Evolutionary conservation across 2,329 filamentous ascomycete species (phyloP).

Genomic region (Sordariomycetes sp.): DNA sequence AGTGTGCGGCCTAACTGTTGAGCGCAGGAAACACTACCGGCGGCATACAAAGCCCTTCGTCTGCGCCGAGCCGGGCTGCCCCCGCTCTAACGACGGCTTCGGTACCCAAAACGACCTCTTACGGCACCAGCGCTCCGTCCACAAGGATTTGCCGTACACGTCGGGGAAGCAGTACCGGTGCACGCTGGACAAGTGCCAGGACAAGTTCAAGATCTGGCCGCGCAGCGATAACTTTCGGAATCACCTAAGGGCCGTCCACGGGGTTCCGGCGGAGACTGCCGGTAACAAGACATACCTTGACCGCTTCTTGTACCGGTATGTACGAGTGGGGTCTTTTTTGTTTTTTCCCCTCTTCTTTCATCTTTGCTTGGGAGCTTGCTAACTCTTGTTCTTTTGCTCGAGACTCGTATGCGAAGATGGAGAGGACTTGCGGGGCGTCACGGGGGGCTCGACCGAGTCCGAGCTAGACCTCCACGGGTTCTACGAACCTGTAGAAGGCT

Average conservation of each 20-base stretch:
- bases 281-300: slow-evolving; percentile 4
- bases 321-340: no score
- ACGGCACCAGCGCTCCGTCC: slow-evolving; percentile 64
- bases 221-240: slow-evolving; percentile 77
- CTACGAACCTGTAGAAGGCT: neutral
- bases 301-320: slow-evolving; percentile 6
- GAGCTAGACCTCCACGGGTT: neutral
- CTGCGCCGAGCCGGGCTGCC: slow-evolving; percentile 47
- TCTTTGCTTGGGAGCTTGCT: neutral
- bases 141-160: slow-evolving; percentile 30
- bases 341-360: no score
- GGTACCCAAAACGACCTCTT: slow-evolving; percentile 69
- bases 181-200: slow-evolving; percentile 38
- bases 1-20: neutral
- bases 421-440: neutral
- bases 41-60: slow-evolving; percentile 55
- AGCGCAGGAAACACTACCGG: slow-evolving; percentile 56
- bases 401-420: neutral
- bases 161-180: slow-evolving; percentile 46
- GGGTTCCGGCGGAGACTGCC: slow-evolving; percentile 14
- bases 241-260: slow-evolving; percentile 61
- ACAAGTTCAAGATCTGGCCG: slow-evolving; percentile 55
- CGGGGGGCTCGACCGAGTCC: neutral
- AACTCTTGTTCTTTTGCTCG: neutral
- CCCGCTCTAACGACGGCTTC: slow-evolving; percentile 43